These are phyloP conservation scores for Aspergillus egyptiacus DNA, from an alignment of 495 filamentous ascomycete species.

Conservation along the genomic window DNA sequence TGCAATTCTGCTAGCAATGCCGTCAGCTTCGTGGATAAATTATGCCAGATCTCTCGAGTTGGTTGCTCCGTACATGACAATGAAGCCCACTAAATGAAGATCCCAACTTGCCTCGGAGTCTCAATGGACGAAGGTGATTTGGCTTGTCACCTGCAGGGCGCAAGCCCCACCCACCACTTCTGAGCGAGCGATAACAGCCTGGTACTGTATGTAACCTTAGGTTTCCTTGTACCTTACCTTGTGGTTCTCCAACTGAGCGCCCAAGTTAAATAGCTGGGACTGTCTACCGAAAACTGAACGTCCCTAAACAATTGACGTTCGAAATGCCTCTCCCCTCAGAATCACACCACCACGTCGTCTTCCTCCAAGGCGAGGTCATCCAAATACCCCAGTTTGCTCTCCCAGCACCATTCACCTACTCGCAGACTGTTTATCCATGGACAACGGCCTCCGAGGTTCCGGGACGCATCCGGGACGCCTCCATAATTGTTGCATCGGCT, in stretches of 20 bases:
- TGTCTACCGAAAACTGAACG: too few relatives aligned
- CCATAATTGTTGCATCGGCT: slow-evolving; percentile 41
- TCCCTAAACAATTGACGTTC: too few relatives aligned
- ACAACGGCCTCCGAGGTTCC: slow-evolving; percentile 29
- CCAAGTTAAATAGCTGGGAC: too few relatives aligned
- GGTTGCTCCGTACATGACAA: too few relatives aligned
- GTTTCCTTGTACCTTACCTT: too few relatives aligned
- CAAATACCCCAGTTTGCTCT: slow-evolving; percentile 17
- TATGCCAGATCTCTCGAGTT: background rate
- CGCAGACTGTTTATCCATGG: slow-evolving; percentile 14
- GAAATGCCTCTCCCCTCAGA: slow-evolving; percentile 11
- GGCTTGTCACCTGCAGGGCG: slow-evolving; percentile 2
- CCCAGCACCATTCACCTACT: slow-evolving; percentile 18
- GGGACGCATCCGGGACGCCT: slow-evolving; percentile 42
- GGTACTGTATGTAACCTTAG: too few relatives aligned
- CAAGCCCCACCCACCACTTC: background rate
- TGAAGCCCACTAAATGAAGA: background rate
- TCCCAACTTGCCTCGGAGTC: too few relatives aligned
- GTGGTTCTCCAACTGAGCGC: background rate
- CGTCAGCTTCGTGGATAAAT: background rate
- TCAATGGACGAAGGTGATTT: too few relatives aligned
- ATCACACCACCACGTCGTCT: slow-evolving; percentile 21
- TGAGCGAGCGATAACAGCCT: background rate
- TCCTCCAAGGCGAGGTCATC: slow-evolving; percentile 21
- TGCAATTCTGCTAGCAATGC: background rate